Evolutionary conservation across 2,329 filamentous ascomycete genomes (phyloP), one percentile per base, ranked within the genome.

Genomic region (Reticulascus tulasneorum): DNA sequence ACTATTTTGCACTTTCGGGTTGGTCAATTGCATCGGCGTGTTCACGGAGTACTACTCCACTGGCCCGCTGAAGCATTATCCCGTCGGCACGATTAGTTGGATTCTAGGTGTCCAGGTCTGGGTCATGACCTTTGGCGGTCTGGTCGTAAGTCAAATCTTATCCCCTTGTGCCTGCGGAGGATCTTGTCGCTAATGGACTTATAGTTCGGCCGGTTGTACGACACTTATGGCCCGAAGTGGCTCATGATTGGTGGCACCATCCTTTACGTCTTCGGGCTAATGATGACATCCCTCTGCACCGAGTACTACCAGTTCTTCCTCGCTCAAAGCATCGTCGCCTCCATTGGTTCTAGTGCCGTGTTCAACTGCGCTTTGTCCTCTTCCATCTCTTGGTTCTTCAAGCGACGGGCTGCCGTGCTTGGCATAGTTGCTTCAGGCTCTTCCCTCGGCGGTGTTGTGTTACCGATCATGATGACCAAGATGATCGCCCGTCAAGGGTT

Each of bases 181-280:
- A n/a, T 29, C 15, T 12, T 2, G 6, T 9, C 8, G 26, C 38
- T 41, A 13, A 36, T 16, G 9, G 18, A 18, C 12, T 32, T 35
- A 29, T 40, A 56, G 38, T 79, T 64, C 33, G 83, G 84, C 2
- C 75, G 73, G 25, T 29, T 83, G 9, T 84, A 76, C 47, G 83
- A 87, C 54, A 74, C 67, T 44, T 75, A 77, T 45, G 83, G 83
- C 2, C 79, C 82, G 1, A 67, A 69, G 24, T 73, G 65, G 40
- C 61, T 86, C 5, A 59, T 83, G 11, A 43, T 71, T 13, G 47
- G 59, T 33, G 79, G 79, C 20, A 70, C 69, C 5, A 47, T 80
- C 40, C 53, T 73, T 38, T 76, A 81, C 54, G 66, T 84, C 43
- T 74, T 84, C 29, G 74, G 77, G 17, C 56, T 84, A 13, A 82